Base-by-base conservation (phyloP, 768 basidiomycete genomes). In the Lentinula boryana region DNA sequence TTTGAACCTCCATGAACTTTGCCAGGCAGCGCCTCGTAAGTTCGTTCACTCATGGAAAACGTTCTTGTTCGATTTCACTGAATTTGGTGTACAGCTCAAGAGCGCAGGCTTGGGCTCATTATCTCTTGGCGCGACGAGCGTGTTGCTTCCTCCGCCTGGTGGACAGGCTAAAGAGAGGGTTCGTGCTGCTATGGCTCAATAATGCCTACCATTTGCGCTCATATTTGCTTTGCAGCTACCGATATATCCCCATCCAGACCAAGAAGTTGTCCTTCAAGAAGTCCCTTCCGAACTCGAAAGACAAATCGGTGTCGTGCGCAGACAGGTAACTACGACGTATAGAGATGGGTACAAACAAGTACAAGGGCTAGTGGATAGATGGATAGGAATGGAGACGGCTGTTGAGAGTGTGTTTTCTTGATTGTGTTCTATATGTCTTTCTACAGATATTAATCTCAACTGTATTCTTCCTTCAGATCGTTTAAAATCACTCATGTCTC, bases 311-410 rank as follows among this genome's bases (percentile, higher is more conserved):
- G 76, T 79, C 18, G 85, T 79, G 4, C 81, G 96, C 60, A 78
- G 82, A 62, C 75, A 83, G 32, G 79, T 83, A 2, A 84, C 82
- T n/a, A 72, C 76, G 0, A 78, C 81, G 13, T 83, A 88, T 67
- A 64, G 70, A 4, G 80, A 85, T 32, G 83, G 84, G n/a, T 82
- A 85, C 60, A 76, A 79, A 1, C 80, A 83, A 52, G 85, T 94
- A 23, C 90, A 94, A 64, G 80, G 79, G 1, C 83, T 85, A 48
- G 83, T 96, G 16, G 83, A 86, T 35, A 81, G 80, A 63, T 96
- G 94, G 94, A 91, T 98, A 67, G 84, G 82, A 12, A 79, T 94
- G 35, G 96, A 98, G 71, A 83, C 89, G 65, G 81, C 83, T 7
- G 86, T 95, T 35, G 95, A 97, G 75, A 75, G 95, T 95, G 71